Evolutionary conservation across 2,329 filamentous ascomycete species (phyloP).

Genomic region (Pseudomassariella vexata): DNA sequence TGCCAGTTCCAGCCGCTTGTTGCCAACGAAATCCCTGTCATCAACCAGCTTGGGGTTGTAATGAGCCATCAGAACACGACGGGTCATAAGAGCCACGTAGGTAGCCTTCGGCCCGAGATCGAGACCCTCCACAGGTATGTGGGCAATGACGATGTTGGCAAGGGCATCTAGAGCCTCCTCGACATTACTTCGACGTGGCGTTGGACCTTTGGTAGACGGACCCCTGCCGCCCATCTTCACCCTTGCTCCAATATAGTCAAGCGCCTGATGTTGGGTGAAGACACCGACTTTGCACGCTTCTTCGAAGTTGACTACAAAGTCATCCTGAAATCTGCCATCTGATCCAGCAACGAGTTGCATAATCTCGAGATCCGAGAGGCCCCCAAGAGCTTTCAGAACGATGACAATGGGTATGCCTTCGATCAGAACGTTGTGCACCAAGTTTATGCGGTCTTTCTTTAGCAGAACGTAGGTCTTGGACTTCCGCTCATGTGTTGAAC

Average conservation of each 20-base stretch:
- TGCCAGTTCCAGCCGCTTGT: constrained; percentile 91
- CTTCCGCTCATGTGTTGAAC: constrained; percentile 95
- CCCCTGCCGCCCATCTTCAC: constrained; percentile 78
- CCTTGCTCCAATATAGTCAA: constrained; percentile 83
- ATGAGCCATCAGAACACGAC: constrained; percentile 90
- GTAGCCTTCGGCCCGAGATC: constrained; percentile 97
- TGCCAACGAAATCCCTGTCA: constrained; percentile 95
- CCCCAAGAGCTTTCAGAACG: constrained; percentile 85
- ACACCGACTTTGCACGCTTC: constrained; percentile 79
- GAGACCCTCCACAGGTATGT: constrained; percentile 84
- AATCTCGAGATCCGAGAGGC: constrained; percentile 92
- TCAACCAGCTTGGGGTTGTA: constrained; percentile 87
- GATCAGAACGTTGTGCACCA: constrained; percentile 88
- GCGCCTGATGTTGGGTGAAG: constrained; percentile 88
- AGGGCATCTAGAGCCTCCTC: constrained; percentile 92
- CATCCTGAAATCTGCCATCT: constrained; percentile 85
- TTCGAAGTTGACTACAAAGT: constrained; percentile 93
- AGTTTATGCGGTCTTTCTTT: constrained; percentile 85
- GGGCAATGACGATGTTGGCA: constrained; percentile 87
- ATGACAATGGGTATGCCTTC: constrained; percentile 96
- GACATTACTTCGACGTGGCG: constrained; percentile 69
- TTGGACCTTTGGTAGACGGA: constrained; percentile 42
- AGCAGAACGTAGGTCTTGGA: constrained; percentile 94
- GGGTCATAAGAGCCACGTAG: constrained; percentile 94
- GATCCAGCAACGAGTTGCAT: constrained; percentile 83